Conservation (phyloP, 129 eudicot genomes). For the Lonicera japonica region DNA sequence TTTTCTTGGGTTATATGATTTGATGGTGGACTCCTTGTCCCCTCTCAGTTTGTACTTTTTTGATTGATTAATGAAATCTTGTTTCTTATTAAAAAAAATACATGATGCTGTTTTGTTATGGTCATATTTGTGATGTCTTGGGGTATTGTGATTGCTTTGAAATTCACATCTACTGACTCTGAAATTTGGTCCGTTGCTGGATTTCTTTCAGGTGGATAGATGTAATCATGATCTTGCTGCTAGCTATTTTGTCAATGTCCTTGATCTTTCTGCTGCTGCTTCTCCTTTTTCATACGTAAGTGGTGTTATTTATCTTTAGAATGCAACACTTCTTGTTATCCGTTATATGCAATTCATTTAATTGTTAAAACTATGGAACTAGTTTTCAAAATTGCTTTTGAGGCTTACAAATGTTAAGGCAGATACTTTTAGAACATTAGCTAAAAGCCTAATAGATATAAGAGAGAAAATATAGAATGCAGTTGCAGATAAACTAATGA, state of each 20-base stretch:
- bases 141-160: not conserved
- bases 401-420: too few species aligned
- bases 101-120: not conserved
- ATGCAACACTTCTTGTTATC: not conserved
- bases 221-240: constrained; percentile 54
- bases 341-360: too few species aligned
- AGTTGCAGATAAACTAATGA: too few species aligned
- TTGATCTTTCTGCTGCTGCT: constrained; percentile 76
- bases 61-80: too few species aligned
- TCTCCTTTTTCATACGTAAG: constrained; percentile 83
- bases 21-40: too few species aligned
- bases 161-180: constrained; percentile 11
- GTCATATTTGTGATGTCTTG: not conserved
- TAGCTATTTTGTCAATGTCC: constrained; percentile 49
- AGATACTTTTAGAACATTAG: too few species aligned
- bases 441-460: too few species aligned
- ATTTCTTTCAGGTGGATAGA: constrained; percentile 70
- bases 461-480: too few species aligned
- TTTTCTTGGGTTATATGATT: too few species aligned
- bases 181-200: not conserved
- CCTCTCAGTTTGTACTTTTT: too few species aligned
- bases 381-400: too few species aligned
- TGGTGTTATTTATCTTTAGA: constrained; percentile 4
- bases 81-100: not conserved
- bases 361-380: too few species aligned